Evolutionary conservation across 139 green algal genomes (phyloP).

Genomic region (Micromonas commoda): DNA sequence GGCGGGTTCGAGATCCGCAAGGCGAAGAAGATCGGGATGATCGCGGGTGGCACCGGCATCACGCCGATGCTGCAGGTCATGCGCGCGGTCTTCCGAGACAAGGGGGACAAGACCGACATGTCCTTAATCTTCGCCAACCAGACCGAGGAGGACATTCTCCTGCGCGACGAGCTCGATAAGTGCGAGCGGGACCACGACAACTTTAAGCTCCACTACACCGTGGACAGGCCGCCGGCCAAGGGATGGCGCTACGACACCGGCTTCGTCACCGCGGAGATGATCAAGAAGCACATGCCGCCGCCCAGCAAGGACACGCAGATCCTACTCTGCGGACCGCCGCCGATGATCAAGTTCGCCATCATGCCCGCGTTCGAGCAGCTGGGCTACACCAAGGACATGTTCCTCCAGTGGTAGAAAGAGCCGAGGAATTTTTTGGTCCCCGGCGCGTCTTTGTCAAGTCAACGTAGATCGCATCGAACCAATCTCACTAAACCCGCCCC

Average conservation of each 20-base stretch:
- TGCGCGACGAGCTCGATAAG: constrained; percentile 78
- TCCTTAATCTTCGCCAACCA: constrained; percentile 89
- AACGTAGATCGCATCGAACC: too few species aligned
- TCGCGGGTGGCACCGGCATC: constrained; percentile 90
- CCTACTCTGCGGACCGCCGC: constrained; percentile 83
- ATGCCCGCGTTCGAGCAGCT: constrained; percentile 67
- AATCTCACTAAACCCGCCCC: too few species aligned
- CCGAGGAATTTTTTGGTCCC: neutral
- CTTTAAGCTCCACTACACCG: constrained; percentile 42
- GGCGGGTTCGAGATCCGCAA: constrained; percentile 18
- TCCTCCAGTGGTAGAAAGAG: constrained; percentile 49
- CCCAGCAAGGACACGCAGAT: constrained; percentile 47
- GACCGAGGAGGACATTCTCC: constrained; percentile 86
- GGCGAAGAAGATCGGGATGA: constrained; percentile 67
- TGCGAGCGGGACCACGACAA: constrained; percentile 22
- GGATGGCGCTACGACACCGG: constrained; percentile 65
- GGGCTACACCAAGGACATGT: constrained; percentile 55
- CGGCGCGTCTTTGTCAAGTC: neutral
- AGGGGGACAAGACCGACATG: constrained; percentile 57
- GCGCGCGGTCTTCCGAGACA: constrained; percentile 8
- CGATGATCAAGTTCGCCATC: constrained; percentile 86
- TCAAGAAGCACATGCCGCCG: constrained; percentile 58
- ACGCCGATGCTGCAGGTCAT: constrained; percentile 53
- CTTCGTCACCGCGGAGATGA: constrained; percentile 73
- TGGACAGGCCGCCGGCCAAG: constrained; percentile 41